phyloP scores from a whole-genome alignment of 306 rosid genomes.

The Quercus parvula region DNA sequence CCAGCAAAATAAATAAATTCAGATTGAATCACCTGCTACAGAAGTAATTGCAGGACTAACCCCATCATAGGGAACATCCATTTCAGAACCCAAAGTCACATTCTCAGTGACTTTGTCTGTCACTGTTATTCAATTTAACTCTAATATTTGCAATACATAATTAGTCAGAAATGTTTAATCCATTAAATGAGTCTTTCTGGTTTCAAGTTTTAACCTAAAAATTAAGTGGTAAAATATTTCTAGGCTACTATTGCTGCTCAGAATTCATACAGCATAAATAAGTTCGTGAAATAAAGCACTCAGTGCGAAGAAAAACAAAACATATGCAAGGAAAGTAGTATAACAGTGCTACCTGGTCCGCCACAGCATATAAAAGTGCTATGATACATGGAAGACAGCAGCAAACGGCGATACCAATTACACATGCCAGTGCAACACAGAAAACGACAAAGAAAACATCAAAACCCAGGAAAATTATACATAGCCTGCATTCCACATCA shows the following conservation, averaged over 20 bases:
- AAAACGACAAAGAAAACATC: slow-evolving; percentile 97
- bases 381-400: slow-evolving; percentile 95
- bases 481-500: slow-evolving; percentile 66
- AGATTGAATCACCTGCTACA: neutral
- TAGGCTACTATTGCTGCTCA: neutral
- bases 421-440: slow-evolving; percentile 96
- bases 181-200: neutral
- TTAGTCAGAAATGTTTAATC: neutral
- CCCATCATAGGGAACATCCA: slow-evolving; percentile 10
- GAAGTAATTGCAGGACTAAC: neutral
- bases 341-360: slow-evolving; percentile 74
- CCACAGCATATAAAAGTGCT: slow-evolving; percentile 88
- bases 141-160: neutral
- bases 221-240: neutral
- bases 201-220: neutral
- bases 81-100: neutral
- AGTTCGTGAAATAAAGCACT: neutral
- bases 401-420: slow-evolving; percentile 94
- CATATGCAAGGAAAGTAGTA: slow-evolving; percentile 4
- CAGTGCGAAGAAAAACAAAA: slow-evolving; percentile 1
- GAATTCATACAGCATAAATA: neutral
- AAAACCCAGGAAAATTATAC: slow-evolving; percentile 91
- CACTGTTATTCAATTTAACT: neutral
- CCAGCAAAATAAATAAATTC: neutral
- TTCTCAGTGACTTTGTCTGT: neutral